Evolutionary conservation across 2,329 filamentous ascomycete genomes (phyloP).

Genomic region (Phoma herbarum): DNA sequence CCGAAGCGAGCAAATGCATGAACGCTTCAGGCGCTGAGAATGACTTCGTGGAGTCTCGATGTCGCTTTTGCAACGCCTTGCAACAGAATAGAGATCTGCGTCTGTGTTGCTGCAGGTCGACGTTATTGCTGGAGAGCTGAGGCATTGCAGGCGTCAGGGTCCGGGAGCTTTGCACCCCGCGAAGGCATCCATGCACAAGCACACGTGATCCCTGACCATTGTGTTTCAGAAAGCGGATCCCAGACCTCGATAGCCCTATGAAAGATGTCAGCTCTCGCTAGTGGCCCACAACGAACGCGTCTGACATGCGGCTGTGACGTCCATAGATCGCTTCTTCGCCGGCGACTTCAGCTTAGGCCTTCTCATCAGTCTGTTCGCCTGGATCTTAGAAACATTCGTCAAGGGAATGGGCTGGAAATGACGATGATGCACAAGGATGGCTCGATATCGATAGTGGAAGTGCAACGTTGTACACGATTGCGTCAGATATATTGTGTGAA

Average conservation of each 20-base stretch:
- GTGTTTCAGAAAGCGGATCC: slow-evolving; percentile 20
- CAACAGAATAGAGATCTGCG: neutral
- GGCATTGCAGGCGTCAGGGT: slow-evolving; percentile 16
- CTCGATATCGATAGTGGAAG: slow-evolving; percentile 24
- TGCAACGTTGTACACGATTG: slow-evolving; percentile 16
- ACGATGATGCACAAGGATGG: slow-evolving; percentile 22
- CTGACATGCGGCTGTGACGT: slow-evolving; percentile 35
- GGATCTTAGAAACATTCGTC: slow-evolving; percentile 10
- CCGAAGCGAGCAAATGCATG: neutral
- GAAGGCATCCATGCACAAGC: neutral
- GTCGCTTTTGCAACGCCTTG: neutral
- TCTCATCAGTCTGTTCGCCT: slow-evolving; percentile 12
- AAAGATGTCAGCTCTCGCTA: slow-evolving; percentile 19
- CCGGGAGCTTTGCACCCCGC: slow-evolving; percentile 4
- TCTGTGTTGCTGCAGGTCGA: neutral
- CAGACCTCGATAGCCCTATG: slow-evolving; percentile 17
- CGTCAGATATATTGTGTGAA: slow-evolving; percentile 36
- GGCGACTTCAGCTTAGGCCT: slow-evolving; percentile 18
- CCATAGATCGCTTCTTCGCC: slow-evolving; percentile 19
- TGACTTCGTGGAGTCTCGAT: neutral
- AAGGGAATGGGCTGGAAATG: slow-evolving; percentile 19
- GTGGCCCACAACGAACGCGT: slow-evolving; percentile 26
- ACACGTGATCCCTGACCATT: slow-evolving; percentile 13
- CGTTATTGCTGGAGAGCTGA: slow-evolving; percentile 11
- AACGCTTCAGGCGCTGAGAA: neutral